Evolutionary conservation across 768 basidiomycete species (phyloP).

Genomic region (Leccinum boreale): DNA sequence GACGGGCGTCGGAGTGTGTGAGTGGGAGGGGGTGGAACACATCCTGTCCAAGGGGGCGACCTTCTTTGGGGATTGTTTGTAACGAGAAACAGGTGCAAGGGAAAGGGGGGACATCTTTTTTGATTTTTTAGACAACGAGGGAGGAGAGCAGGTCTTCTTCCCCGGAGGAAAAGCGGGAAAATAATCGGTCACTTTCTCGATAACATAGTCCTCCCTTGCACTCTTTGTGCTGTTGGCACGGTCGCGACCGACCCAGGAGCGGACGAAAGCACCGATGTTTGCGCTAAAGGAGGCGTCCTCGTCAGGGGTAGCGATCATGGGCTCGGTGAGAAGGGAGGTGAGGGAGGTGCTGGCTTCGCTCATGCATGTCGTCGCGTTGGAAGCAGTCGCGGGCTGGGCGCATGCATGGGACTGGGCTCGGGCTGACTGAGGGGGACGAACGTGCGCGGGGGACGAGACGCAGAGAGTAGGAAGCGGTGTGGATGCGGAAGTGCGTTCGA

Average conservation of each 20-base stretch:
- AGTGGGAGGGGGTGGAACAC: constrained; percentile 19
- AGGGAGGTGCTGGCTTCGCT: constrained; percentile 48
- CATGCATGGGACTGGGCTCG: constrained; percentile 35
- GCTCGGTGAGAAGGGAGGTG: constrained; percentile 46
- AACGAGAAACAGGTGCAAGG: constrained; percentile 12
- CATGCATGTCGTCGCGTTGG: constrained; percentile 33
- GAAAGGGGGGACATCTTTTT: constrained; percentile 13
- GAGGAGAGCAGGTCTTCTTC: constrained; percentile 13
- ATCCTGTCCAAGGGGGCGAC: constrained; percentile 6
- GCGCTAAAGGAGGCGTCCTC: constrained; percentile 43
- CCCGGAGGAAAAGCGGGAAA: constrained; percentile 20
- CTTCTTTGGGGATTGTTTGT: constrained; percentile 14
- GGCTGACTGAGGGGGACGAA: constrained; percentile 25
- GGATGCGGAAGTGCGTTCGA: constrained; percentile 31
- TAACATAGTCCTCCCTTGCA: constrained; percentile 26
- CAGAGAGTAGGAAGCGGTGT: constrained; percentile 46
- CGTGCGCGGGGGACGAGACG: constrained; percentile 41
- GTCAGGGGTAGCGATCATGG: constrained; percentile 38
- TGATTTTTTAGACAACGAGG: constrained; percentile 18
- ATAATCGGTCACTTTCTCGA: constrained; percentile 32
- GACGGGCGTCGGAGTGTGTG: constrained; percentile 31
- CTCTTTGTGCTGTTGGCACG: constrained; percentile 22
- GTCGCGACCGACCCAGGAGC: constrained; percentile 26
- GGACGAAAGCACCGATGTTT: constrained; percentile 43
- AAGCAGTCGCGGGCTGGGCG: constrained; percentile 32